These are phyloP conservation scores for Stylonectria norvegica DNA, from an alignment of 2,329 filamentous ascomycete species.

Conservation along the genomic window DNA sequence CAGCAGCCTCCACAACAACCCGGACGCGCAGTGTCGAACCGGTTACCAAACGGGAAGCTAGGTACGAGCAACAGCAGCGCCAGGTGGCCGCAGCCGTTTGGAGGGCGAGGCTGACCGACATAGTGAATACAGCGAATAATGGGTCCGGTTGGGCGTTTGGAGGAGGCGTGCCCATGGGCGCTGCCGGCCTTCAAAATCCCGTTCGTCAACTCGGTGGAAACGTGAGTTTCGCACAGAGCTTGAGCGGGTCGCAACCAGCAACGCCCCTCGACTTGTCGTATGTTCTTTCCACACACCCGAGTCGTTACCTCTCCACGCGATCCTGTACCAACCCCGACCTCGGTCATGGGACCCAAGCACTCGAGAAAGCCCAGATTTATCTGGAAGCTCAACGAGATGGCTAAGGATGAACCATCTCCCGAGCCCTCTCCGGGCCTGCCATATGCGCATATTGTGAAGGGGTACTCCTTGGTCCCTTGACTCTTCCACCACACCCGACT, in stretches of 20 bases:
- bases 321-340: not conserved
- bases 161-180: slow-evolving; percentile 58
- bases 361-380: slow-evolving; percentile 12
- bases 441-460: slow-evolving; percentile 33
- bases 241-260: slow-evolving; percentile 59
- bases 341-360: slow-evolving; percentile 6
- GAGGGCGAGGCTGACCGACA: slow-evolving; percentile 20
- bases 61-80: slow-evolving; percentile 39
- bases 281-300: slow-evolving; percentile 36
- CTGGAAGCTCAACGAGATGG: slow-evolving; percentile 11
- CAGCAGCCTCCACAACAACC: slow-evolving; percentile 45
- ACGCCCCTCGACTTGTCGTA: slow-evolving; percentile 64
- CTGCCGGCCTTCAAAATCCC: slow-evolving; percentile 50
- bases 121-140: slow-evolving; percentile 43
- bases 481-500: not conserved
- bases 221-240: slow-evolving; percentile 64
- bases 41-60: slow-evolving; percentile 64
- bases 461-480: slow-evolving; percentile 18
- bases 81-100: no score
- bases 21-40: slow-evolving; percentile 52
- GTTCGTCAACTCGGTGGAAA: slow-evolving; percentile 55
- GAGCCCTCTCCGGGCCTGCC: slow-evolving; percentile 11
- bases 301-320: not conserved
- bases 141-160: slow-evolving; percentile 61
- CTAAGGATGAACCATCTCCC: slow-evolving; percentile 1